Base-by-base conservation (phyloP, 208 protist genomes). In the Trypanosomatidae sp. region DNA sequence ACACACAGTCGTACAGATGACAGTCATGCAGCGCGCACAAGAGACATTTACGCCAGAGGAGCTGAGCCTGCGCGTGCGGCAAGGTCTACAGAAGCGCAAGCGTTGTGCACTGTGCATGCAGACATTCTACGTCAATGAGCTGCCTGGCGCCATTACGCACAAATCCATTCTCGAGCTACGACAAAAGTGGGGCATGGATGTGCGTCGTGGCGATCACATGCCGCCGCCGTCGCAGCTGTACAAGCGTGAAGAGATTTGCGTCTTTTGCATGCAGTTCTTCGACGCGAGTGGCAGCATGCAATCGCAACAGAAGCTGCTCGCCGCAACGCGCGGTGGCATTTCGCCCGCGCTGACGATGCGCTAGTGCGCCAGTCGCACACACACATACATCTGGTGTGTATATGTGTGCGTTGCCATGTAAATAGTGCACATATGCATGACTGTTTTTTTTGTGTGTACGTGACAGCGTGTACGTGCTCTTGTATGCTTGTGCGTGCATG, bases 221-320 rank as follows among this genome's bases (percentile, higher is more conserved):
- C 88, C 88, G 7, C 80, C 81, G 20, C 81, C 88, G 18, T 95
- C 88, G 33, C 80, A 92, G 61, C 59, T 95, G 26, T 95, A 95
- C 68, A 88, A 90, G 56, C 68, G 79, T 20, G 80, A 92, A 42
- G 83, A 95, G 51, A 71, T 95, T 19, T 95, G 88, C 56, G 67
- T 92, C 24, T 95, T 95, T 52, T 95, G 88, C 66, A 95, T 95
- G 88, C 88, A 95, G 62, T 95, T 95, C 45, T 95, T 95, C 48
- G 88, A 92, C 60, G 87, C 71, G 22, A 88, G 68, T 23, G 78
- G 79, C 7, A 47, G 67, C 0, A 74, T 83, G 68, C 78, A 92
- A 43, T 85, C 83, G 1, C 83, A 92, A 40, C 83, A 92, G 47
- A 75, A 88, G 65, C 59, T 92, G 18, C 53, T 92, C 24, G 83